Evolutionary conservation across 1,284 basidiomycete genomes (phyloP), one percentile per base, ranked within the genome.

Genomic region (Cryptococcus wingfieldii): DNA sequence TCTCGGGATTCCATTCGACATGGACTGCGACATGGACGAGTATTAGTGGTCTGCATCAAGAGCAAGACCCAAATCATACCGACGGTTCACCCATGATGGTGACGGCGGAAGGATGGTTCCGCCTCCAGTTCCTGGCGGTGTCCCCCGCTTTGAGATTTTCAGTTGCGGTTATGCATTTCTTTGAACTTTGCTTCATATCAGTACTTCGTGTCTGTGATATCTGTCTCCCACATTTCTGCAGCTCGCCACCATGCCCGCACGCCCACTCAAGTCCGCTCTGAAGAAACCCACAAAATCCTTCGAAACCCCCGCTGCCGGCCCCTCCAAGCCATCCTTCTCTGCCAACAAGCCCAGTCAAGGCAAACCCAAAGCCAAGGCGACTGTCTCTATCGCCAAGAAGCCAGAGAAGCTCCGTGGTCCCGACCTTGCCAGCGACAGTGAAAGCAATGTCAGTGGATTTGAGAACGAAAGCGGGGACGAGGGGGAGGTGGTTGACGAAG

Each of bases 391-490:
- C 47, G 53, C 55, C 27, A 42, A 42, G 16, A 60, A 60, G 31
- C 41, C 59, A n/a, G 44, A 42, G 9, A 31, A 47, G 38, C 38
- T 54, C 43, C 49, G 50, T 25, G 56, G 46, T 9, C 39, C 46
- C 2, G 51, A 56, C 19, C 19, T 44, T 19, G 56, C 58, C 12
- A 53, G 44, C 16, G 59, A 47, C 18, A 54, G 53, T 27, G 60
- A 58, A 23, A 54, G 47, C 10, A 55, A 59, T 23, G 57, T 38
- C 2, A 60, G 66, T 4, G 62, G 51, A 14, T 59, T 58, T 28
- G 58, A 59, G 14, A 56, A 64, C 37, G 60, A 56, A 8, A 55
- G 55, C 39, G 57, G 53, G 19, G 58, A 59, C 19, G 65, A 56
- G 10, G 61, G 60, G 37, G 53, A 45, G 55, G 42, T n/a, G 42